Percentiles rank a stretch among this genome's conserved stretches.
These are phyloP conservation scores for Yamadazyma oceani DNA, from an alignment of 1,139 yeast species.

Conservation along the genomic window DNA sequence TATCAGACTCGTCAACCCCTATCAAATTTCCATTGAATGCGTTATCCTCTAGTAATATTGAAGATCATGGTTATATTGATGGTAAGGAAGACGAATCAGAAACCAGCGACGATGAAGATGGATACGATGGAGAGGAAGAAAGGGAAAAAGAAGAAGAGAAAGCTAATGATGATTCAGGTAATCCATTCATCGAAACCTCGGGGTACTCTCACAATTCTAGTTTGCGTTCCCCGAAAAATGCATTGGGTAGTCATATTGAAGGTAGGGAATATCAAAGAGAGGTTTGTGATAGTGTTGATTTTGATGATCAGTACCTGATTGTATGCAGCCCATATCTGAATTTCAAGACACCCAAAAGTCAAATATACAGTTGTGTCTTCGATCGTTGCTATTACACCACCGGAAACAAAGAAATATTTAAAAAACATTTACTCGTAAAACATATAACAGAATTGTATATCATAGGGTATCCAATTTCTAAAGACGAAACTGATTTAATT, in stretches of 20 bases:
- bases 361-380: slow-evolving; percentile 32
- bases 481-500: slow-evolving; percentile 9
- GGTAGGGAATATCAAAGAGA: too few species aligned
- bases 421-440: slow-evolving; percentile 28
- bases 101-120: not conserved
- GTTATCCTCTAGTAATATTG: not conserved
- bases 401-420: slow-evolving; percentile 31
- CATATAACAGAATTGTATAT: slow-evolving; percentile 25
- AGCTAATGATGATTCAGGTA: not conserved
- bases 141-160: not conserved
- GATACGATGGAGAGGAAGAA: slow-evolving; percentile 1
- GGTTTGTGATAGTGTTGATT: slow-evolving; percentile 10
- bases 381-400: slow-evolving; percentile 31
- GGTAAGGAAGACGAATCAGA: not conserved
- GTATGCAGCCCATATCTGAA: slow-evolving; percentile 19
- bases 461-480: slow-evolving; percentile 36
- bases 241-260: too few species aligned
- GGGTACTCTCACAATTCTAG: too few species aligned
- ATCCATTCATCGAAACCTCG: too few species aligned
- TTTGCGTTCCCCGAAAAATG: too few species aligned
- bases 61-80: not conserved
- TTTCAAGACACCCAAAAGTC: slow-evolving; percentile 6
- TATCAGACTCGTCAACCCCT: not conserved
- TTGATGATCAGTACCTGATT: slow-evolving; percentile 30
- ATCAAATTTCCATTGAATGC: not conserved